Evolutionary conservation across 2,329 filamentous ascomycete species (phyloP), one percentile per base, ranked within the genome.

Genomic region (Exophiala oligosperma): DNA sequence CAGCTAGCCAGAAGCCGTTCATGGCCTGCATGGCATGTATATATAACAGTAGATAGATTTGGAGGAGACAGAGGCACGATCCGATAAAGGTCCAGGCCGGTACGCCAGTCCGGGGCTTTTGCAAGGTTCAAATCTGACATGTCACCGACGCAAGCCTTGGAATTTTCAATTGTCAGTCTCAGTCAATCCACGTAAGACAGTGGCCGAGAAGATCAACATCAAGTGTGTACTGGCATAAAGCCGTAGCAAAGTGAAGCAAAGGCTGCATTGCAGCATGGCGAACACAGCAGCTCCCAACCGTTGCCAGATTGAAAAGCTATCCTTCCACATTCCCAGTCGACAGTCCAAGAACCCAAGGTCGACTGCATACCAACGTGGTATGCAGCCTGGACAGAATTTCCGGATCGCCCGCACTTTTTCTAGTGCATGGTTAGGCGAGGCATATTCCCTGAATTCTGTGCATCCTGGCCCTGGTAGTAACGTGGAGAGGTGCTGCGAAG

Each of bases 121-220:
- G 8, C 24, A 24, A 21, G 21, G 43, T 26, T 23, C n/a, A 9
- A 35, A 35, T 35, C 32, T 35, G 32, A 35, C 32, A 35, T 11
- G 32, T 35, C 9, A 35, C 11, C 32, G 7, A 35, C 11, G 32
- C 6, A 35, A 35, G 2, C 32, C 32, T 9, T 9, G 7, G 8
- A 35, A 54, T 17, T 14, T 29, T 49, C 54, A 49, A 53, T 53
- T 50, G 29, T 8, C 44, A 46, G 47, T 17, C 4, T 29, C 49
- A 32, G 29, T 43, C 5, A 14, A 23, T 23, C 14, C 40, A 43
- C 2, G 40, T 21, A 3, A 7, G 40, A 43, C 5, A 4, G 14
- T 43, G 40, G 38, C 14, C 11, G 40, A 43, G 17, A 17, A 5
- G 3, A 43, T 35, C 32, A 43, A 23, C 40, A n/a, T 43, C 40